Base-by-base conservation (phyloP, 352 stramenopile species). In the Sclerospora graminicola region DNA sequence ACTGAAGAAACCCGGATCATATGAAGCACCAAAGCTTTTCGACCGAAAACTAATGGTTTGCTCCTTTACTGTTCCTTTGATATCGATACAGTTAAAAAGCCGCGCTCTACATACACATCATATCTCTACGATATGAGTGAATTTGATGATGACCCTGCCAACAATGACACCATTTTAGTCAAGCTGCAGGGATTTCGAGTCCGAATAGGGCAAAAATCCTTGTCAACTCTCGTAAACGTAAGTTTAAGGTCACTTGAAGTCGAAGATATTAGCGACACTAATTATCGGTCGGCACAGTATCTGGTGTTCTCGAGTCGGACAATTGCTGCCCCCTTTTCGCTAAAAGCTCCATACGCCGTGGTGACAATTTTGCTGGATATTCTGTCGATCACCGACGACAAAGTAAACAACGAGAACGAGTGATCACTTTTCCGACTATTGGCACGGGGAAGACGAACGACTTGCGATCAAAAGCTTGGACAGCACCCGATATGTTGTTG, bases 31-130 rank as follows among this genome's bases (percentile, higher is more conserved):
- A 2, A 80, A 86, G 33, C 40, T 88, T 2, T 57, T 89, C 19
- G 78, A 93, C 60, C 59, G 81, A 36, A 51, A 66, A 23, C 52
- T 89, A 30, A 63, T 84, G 29, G 80, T 91, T 15, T 88, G 75
- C 39, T 89, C 82, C 0, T 84, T 91, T 33, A 90, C 82, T 11
- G 60, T 91, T 32, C 82, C 82, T 26, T 30, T 88, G 16, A 84
- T 94, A 50, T 74, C 75, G 13, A 58, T 94, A 14, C 77, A 88
- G 43, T 40, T 94, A 35, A 82, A 82, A 94, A 94, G 31, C 77
- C 79, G 24, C 58, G 63, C 14, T 62, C 56, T 40, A 66, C 60
- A 8, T 78, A 74, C 15, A 53, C 74, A 15, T 77, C 64, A 1
- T 86, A 75, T 39, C 60, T 58, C 19, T 86, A 80, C 41, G 76